phyloP scores from a whole-genome alignment of 495 filamentous ascomycete genomes.

The Xylaria curta region DNA sequence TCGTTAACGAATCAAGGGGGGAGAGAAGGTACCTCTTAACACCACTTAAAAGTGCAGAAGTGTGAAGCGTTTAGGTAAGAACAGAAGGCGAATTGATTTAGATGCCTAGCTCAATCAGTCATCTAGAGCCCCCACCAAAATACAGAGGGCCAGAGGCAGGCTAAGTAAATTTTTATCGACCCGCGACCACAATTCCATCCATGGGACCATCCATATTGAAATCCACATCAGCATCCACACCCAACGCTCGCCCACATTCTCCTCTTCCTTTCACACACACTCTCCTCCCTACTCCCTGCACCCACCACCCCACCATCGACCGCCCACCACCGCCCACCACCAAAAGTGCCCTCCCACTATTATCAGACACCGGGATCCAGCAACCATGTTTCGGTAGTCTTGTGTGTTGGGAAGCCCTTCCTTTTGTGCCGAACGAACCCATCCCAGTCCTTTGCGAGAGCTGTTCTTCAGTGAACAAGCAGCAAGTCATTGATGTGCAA shows the following conservation, averaged over 20 bases:
- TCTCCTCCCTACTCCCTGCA: not conserved
- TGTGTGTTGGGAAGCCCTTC: not conserved
- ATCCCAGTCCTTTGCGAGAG: not conserved
- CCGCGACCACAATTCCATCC: not conserved
- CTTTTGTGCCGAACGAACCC: not conserved
- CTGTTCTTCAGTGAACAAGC: not conserved
- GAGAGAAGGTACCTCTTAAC: too few relatives aligned
- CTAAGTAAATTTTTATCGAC: slow-evolving; percentile 12
- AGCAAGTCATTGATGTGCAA: slow-evolving; percentile 7
- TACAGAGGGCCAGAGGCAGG: not conserved
- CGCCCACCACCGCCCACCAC: not conserved
- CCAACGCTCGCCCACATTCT: not conserved
- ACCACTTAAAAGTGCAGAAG: not conserved
- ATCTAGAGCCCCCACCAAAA: not conserved
- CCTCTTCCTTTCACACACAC: not conserved
- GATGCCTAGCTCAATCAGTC: too few relatives aligned
- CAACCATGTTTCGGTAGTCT: slow-evolving; percentile 18
- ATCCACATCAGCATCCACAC: not conserved
- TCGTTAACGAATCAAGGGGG: too few relatives aligned
- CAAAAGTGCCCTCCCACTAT: not conserved
- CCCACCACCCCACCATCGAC: not conserved
- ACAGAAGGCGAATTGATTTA: too few relatives aligned
- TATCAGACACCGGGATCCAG: slow-evolving; percentile 9
- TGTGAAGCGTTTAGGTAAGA: not conserved
- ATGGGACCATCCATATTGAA: not conserved